Percentiles rank a stretch among this genome's conserved stretches.
Conservation (phyloP, 2,329 filamentous ascomycete genomes). For the Ceratocystis ficicola region DNA sequence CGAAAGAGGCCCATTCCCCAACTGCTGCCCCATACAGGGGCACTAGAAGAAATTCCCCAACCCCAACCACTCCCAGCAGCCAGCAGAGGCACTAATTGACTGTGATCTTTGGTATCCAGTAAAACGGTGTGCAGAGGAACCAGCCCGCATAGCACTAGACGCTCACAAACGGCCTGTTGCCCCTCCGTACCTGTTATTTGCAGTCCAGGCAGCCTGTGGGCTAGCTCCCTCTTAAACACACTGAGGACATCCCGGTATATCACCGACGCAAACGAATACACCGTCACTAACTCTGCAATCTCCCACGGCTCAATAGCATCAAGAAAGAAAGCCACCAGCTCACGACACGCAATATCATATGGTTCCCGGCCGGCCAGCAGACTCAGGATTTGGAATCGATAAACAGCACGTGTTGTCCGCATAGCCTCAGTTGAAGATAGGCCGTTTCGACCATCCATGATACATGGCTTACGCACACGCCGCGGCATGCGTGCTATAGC, state of each 20-base stretch:
- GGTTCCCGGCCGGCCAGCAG: slow-evolving; percentile 13
- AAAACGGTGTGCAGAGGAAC: slow-evolving; percentile 16
- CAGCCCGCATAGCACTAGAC: slow-evolving; percentile 14
- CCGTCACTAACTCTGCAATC: slow-evolving; percentile 16
- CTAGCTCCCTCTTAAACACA: background rate
- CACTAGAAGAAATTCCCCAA: background rate
- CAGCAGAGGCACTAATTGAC: slow-evolving; percentile 1
- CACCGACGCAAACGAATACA: slow-evolving; percentile 16
- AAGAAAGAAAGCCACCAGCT: slow-evolving; percentile 8
- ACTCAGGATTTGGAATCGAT: slow-evolving; percentile 19
- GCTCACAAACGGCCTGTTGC: slow-evolving; percentile 6
- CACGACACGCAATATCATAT: background rate
- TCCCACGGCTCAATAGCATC: slow-evolving; percentile 21
- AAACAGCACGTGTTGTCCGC: slow-evolving; percentile 17
- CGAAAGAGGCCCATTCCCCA: background rate
- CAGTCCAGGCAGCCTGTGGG: background rate
- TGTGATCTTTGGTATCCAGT: slow-evolving; percentile 6
- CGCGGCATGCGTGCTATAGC: slow-evolving; percentile 14
- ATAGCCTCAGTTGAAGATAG: slow-evolving; percentile 9
- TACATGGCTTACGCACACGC: background rate
- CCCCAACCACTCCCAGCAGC: background rate
- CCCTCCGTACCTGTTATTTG: background rate
- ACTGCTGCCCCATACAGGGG: background rate
- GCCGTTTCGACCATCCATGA: background rate
- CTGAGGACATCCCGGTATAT: slow-evolving; percentile 17